Percentiles rank a stretch among this genome's conserved stretches.
phyloP scores from a whole-genome alignment of 805 yeast species.

The Candida golubevii region DNA sequence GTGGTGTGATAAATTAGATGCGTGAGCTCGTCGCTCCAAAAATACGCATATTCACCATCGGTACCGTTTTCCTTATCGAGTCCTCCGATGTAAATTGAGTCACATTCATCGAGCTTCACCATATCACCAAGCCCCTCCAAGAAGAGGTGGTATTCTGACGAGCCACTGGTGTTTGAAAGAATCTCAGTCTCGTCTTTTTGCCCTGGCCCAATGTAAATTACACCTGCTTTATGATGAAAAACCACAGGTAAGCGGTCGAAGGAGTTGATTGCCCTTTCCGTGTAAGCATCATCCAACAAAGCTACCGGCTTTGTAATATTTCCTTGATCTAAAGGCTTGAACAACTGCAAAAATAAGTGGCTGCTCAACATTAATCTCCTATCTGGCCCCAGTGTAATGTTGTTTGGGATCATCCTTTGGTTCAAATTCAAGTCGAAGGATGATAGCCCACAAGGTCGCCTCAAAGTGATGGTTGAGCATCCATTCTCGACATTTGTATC shows the following conservation, averaged over 20 bases:
- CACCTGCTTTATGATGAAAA: conserved; percentile 74
- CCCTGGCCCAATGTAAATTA: conserved; percentile 66
- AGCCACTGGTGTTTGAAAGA: conserved; percentile 60
- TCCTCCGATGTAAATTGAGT: conserved; percentile 67
- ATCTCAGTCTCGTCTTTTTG: conserved; percentile 64
- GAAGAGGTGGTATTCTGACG: conserved; percentile 57
- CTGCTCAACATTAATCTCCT: conserved; percentile 27
- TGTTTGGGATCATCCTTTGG: conserved; percentile 14
- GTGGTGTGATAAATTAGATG: conserved; percentile 77
- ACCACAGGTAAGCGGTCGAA: conserved; percentile 76
- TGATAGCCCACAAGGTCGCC: conserved; percentile 66
- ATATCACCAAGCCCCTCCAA: conserved; percentile 55
- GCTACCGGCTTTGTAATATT: conserved; percentile 42
- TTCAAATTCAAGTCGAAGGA: conserved; percentile 44
- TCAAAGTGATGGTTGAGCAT: conserved; percentile 43
- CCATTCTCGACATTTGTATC: conserved; percentile 52
- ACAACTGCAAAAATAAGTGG: conserved; percentile 48
- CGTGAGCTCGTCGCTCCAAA: conserved; percentile 66
- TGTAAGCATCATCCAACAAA: conserved; percentile 45
- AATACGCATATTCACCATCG: conserved; percentile 74
- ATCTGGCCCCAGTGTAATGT: conserved; percentile 9
- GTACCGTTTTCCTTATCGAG: conserved; percentile 62
- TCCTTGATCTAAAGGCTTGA: conserved; percentile 38
- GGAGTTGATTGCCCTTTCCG: conserved; percentile 48
- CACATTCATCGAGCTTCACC: conserved; percentile 50